Conservation (phyloP, 202 grass and related monocot genomes). For the Carex sylvatica region DNA sequence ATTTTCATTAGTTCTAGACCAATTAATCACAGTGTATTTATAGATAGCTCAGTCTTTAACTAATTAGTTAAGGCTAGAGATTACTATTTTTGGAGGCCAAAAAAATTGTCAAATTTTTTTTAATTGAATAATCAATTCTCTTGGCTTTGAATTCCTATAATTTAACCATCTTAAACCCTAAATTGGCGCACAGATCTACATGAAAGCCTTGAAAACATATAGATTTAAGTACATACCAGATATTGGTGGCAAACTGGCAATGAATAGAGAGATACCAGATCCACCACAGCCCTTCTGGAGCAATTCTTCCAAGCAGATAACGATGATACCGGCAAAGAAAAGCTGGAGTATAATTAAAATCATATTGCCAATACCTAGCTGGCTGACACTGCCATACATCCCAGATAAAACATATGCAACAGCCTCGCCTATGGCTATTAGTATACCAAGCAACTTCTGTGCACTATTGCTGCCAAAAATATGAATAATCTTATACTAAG, state of each 20-base stretch:
- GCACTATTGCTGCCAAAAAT: constrained; percentile 33
- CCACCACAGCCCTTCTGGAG: constrained; percentile 38
- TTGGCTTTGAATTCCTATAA: neutral
- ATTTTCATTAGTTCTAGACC: too few species aligned
- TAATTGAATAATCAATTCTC: neutral
- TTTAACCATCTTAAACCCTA: neutral
- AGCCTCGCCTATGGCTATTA: constrained; percentile 41
- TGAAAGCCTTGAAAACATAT: neutral
- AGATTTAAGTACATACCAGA: constrained; percentile 22
- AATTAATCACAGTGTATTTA: too few species aligned
- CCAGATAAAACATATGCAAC: constrained; percentile 41
- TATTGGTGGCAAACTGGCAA: constrained; percentile 41
- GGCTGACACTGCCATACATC: constrained; percentile 32
- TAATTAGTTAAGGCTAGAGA: neutral
- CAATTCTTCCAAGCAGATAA: constrained; percentile 42
- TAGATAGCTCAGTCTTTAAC: too few species aligned
- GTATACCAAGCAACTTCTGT: constrained; percentile 43
- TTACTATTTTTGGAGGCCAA: neutral
- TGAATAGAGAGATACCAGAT: constrained; percentile 47
- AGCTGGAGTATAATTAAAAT: constrained; percentile 48
- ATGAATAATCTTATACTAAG: neutral
- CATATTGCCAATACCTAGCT: constrained; percentile 39
- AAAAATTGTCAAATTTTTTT: neutral
- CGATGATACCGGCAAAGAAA: constrained; percentile 41
- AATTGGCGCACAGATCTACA: neutral